Base-by-base conservation (phyloP, 208 protist species). In the Wallacemonas sp. region DNA sequence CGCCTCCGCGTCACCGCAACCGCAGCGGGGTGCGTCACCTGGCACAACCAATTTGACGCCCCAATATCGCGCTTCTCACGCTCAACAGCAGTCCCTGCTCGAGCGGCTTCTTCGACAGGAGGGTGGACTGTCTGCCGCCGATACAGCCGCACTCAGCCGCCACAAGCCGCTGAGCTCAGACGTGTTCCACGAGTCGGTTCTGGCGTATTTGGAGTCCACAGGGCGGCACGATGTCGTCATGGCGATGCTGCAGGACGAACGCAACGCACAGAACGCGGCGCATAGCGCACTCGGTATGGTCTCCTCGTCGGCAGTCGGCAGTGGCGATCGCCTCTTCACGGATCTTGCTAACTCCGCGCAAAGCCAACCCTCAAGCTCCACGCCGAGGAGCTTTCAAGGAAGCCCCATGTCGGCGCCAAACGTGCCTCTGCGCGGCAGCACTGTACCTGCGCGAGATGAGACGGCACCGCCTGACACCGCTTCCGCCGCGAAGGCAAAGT, bases 161-260 rank as follows among this genome's bases (percentile, higher is more conserved):
- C 36, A 64, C 42, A 64, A 51, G 41, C 59, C 59, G 17, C 24
- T 64, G 12, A 28, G 8, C 33, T 28, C 46, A 4, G 71, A 83
- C 47, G 62, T 64, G 15, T 61, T 80, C 24, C 70, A 68, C 28
- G 73, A 77, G 21, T 70, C 71, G 1, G 72, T 88, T 0, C 66
- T 71, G 51, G 78, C 70, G 1, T 79, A 88, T 41, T 71, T 88
- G 34, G 75, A 79, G 33, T 62, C 68, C 24, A 74, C 71, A n/a
- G 73, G 70, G 34, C 44, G 70, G 24, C 75, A 75, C 42, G 82
- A 88, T 33, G 82, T 88, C 36, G 82, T 79, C 55, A 55, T 77
- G 34, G 75, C 75, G 0, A 84, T 88, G 78, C 38, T 80, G 22
- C 45, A 66, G 14, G 70, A 79, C 59, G 80, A 75, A 44, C 61